Percentiles rank a stretch among this genome's conserved stretches.
Conservation (phyloP, 1,284 basidiomycete species). For the Rhodotorula sp. region DNA sequence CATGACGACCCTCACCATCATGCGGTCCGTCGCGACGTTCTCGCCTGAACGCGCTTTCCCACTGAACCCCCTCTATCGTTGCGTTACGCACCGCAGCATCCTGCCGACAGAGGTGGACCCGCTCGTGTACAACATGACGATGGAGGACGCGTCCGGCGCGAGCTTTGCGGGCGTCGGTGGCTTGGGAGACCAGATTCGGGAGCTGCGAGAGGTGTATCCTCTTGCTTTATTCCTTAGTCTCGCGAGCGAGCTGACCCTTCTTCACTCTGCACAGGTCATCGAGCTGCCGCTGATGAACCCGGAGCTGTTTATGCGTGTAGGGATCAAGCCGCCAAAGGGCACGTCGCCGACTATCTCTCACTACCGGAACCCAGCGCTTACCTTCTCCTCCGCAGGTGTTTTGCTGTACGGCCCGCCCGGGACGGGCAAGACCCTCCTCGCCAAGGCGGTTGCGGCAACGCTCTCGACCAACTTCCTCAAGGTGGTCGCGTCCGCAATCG, state of each 20-base stretch:
- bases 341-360: background rate
- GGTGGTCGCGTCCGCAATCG: conserved; percentile 97
- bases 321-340: conserved; percentile 94
- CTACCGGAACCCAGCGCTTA: background rate
- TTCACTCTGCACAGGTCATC: conserved; percentile 67
- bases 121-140: conserved; percentile 98
- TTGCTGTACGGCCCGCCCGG: conserved; percentile 91
- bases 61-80: background rate
- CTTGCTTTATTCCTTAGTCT: background rate
- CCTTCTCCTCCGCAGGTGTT: conserved; percentile 54
- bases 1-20: conserved; percentile 99
- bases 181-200: conserved; percentile 91
- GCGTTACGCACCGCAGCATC: conserved; percentile 55
- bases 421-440: conserved; percentile 93
- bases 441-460: conserved; percentile 93
- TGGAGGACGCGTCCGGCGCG: conserved; percentile 94
- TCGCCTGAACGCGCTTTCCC: too few relatives aligned
- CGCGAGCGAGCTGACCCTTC: background rate
- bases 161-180: conserved; percentile 98
- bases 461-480: conserved; percentile 97
- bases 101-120: conserved; percentile 97
- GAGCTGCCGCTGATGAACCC: conserved; percentile 94
- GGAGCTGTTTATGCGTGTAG: conserved; percentile 91
- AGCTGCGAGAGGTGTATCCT: conserved; percentile 78
- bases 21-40: conserved; percentile 63